Evolutionary conservation across 805 yeast genomes (phyloP), one percentile per base, ranked within the genome.

Genomic region (Maudiozyma bulderi): DNA sequence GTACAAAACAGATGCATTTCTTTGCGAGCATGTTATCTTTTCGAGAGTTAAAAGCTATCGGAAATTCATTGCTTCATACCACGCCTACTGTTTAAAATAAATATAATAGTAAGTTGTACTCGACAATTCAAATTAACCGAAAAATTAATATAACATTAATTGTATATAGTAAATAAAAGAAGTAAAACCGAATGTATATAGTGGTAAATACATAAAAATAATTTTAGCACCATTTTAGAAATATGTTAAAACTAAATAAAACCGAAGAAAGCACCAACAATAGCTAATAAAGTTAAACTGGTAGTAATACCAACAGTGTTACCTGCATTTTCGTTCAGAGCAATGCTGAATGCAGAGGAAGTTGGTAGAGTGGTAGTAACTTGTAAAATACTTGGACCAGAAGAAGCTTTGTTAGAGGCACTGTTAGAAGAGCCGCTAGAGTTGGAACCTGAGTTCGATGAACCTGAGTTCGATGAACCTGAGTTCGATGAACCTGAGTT

Each of bases 281-380:
- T 11, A 15, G 46, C 37, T 11, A 47, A 35, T 37, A 44, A 31
- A 14, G 44, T 31, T 14, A 42, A 8, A n/a, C 32, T 26, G 39
- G 44, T 15, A 11, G 37, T 41, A 11, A 34, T 26, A 11, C 39
- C 20, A 26, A 47, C 7, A 31, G 47, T 14, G 32, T 20, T 34
- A 41, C 43, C 50, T 26, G 51, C 49, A 45, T 26, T 40, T 28
- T 48, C 47, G 39, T 43, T 45, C 20, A 42, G 30, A 13, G 30
- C 20, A 11, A 42, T 15, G 35, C 30, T 30, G 31, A 41, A 32
- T 14, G 48, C 44, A 14, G 46, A 43, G 3, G 47, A n/a, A 9
- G 44, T 42, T 11, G 44, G 35, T 14, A 32, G n/a, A 30, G 44
- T 26, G 4, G 29, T 42, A n/a, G 44, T 42, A 13, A 42, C 44